Conservation (phyloP, 2,329 filamentous ascomycete species). For the Cladosporium sp. region DNA sequence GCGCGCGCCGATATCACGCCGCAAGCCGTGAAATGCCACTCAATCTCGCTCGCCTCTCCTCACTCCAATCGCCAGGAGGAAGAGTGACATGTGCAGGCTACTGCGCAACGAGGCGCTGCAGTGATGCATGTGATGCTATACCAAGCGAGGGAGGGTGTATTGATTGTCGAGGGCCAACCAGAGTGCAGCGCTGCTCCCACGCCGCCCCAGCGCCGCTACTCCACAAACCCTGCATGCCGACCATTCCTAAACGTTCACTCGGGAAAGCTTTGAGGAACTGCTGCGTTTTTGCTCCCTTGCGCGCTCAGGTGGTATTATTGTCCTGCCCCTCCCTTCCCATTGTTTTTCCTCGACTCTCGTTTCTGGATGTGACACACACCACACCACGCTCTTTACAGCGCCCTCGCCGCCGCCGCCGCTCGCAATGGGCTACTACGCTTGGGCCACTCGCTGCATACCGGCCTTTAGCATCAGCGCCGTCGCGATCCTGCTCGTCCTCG, state of each 20-base stretch:
- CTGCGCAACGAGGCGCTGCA: background rate
- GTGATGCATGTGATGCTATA: constrained; percentile 1
- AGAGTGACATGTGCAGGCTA: background rate
- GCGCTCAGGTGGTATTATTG: constrained; percentile 6
- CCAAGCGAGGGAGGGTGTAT: constrained; percentile 8
- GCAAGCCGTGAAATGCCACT: no score
- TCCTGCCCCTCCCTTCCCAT: constrained; percentile 7
- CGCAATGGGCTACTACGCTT: constrained; percentile 18
- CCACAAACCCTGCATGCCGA: constrained; percentile 6
- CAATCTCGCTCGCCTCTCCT: background rate
- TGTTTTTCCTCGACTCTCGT: background rate
- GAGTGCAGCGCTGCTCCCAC: background rate
- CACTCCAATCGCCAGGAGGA: background rate
- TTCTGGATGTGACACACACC: constrained; percentile 5
- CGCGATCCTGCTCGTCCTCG: constrained; percentile 22
- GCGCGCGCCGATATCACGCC: no score
- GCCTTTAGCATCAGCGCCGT: constrained; percentile 25
- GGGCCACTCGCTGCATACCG: constrained; percentile 27
- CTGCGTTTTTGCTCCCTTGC: constrained; percentile 4
- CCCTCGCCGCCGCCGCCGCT: background rate
- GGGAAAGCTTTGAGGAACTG: background rate
- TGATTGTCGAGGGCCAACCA: background rate
- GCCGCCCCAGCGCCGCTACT: background rate
- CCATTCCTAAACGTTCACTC: background rate
- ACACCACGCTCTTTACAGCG: background rate